Evolutionary conservation across 1,139 yeast species (phyloP).

Genomic region (Taphrina communis): DNA sequence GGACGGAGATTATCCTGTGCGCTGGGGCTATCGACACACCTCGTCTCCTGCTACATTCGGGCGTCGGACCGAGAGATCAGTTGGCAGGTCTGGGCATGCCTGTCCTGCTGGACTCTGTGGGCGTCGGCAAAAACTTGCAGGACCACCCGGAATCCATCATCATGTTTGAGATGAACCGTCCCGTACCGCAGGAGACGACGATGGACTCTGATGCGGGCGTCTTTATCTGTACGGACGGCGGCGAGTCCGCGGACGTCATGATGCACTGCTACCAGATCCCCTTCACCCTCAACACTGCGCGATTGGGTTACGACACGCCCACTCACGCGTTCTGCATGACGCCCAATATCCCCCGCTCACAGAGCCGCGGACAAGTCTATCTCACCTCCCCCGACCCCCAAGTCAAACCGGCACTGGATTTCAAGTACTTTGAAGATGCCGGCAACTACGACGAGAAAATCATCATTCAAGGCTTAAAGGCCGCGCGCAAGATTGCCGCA

Average conservation of each 20-base stretch:
- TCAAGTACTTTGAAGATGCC: slow-evolving; percentile 28
- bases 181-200: slow-evolving; percentile 32
- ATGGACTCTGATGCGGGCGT: slow-evolving; percentile 37
- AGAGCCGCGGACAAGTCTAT: slow-evolving; percentile 23
- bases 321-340: slow-evolving; percentile 33
- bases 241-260: slow-evolving; percentile 33
- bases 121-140: slow-evolving; percentile 49
- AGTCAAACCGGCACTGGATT: slow-evolving; percentile 35
- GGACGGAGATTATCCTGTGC: slow-evolving; percentile 49
- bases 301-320: slow-evolving; percentile 32
- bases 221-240: slow-evolving; percentile 30
- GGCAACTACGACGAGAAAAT: slow-evolving; percentile 24
- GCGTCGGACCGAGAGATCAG: slow-evolving; percentile 49
- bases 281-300: slow-evolving; percentile 29
- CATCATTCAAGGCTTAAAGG: slow-evolving; percentile 25
- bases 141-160: slow-evolving; percentile 48
- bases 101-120: slow-evolving; percentile 48
- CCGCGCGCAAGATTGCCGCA: slow-evolving; percentile 27
- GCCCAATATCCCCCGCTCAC: slow-evolving; percentile 29
- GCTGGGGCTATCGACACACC: slow-evolving; percentile 50
- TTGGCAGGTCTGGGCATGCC: slow-evolving; percentile 47
- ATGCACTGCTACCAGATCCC: slow-evolving; percentile 40
- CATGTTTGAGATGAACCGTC: slow-evolving; percentile 33
- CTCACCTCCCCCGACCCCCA: slow-evolving; percentile 23
- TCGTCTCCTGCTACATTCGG: slow-evolving; percentile 50